phyloP scores from a whole-genome alignment of 129 eudicot genomes.

The Tanacetum coccineum region DNA sequence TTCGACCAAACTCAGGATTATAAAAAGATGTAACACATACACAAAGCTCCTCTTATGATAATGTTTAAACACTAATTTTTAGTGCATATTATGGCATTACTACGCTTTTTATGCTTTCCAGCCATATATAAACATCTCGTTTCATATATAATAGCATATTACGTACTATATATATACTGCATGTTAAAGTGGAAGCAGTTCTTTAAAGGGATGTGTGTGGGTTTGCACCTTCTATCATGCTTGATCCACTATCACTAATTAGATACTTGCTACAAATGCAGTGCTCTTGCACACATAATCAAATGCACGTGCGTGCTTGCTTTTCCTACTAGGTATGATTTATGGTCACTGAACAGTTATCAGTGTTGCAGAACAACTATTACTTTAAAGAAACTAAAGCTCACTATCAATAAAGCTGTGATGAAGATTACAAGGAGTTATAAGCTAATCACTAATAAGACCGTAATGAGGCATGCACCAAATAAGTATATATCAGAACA shows the following conservation, averaged over 20 bases:
- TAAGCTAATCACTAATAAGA: not conserved
- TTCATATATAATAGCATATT: not conserved
- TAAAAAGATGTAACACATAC: not conserved
- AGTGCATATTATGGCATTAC: not conserved
- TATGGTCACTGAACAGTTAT: not conserved
- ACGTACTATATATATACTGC: not conserved
- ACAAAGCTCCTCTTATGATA: not conserved
- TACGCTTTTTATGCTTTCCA: not conserved
- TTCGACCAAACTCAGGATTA: not conserved
- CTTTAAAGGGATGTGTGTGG: not conserved
- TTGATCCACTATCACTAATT: not conserved
- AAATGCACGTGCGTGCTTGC: not conserved
- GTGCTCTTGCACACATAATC: not conserved
- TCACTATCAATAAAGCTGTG: not conserved
- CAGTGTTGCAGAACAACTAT: not conserved
- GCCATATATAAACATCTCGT: not conserved
- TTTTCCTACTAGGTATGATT: not conserved
- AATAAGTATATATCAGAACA: not conserved
- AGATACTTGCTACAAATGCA: not conserved
- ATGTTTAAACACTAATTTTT: not conserved
- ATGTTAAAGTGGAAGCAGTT: not conserved
- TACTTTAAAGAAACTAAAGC: not conserved
- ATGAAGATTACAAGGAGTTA: slow-evolving; percentile 1
- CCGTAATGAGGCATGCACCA: not conserved
- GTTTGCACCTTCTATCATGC: not conserved